Evolutionary conservation across 805 yeast species (phyloP).

Genomic region (Cyberlindnera americana): DNA sequence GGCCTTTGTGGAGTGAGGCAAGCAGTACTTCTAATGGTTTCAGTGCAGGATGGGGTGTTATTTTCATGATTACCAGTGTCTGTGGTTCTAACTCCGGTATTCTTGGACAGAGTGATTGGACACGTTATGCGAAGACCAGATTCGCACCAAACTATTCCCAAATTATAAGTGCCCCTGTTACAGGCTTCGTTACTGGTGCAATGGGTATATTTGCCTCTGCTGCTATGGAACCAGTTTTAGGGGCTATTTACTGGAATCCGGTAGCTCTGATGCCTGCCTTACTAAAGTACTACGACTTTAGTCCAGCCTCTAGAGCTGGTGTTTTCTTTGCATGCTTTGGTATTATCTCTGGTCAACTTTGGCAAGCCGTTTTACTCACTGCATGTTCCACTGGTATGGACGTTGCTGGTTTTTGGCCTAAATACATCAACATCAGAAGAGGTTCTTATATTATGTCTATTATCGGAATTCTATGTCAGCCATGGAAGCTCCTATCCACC

Average conservation of each 20-base stretch:
- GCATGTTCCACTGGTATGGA: conserved; percentile 27
- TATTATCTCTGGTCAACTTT: conserved; percentile 30
- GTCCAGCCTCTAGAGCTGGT: conserved; percentile 29
- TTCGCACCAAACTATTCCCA: conserved; percentile 27
- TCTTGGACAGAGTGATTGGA: conserved; percentile 33
- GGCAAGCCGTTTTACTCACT: conserved; percentile 30
- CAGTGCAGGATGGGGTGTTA: conserved; percentile 29
- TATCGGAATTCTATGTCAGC: conserved; percentile 34
- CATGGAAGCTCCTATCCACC: conserved; percentile 33
- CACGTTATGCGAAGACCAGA: conserved; percentile 29
- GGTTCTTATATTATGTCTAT: conserved; percentile 33
- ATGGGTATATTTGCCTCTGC: conserved; percentile 32
- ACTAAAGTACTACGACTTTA: conserved; percentile 21
- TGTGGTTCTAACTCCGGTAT: conserved; percentile 30
- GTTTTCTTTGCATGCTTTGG: conserved; percentile 30
- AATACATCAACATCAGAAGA: conserved; percentile 32
- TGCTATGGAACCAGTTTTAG: conserved; percentile 28
- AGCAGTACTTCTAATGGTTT: conserved; percentile 26
- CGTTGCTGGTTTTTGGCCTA: conserved; percentile 25
- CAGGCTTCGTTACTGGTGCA: conserved; percentile 31
- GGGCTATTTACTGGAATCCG: conserved; percentile 31
- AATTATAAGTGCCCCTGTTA: conserved; percentile 26
- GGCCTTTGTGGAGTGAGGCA: conserved; percentile 17
- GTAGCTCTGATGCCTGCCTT: conserved; percentile 20
- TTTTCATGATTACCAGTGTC: conserved; percentile 16